Evolutionary conservation across 1,284 basidiomycete species (phyloP).

Genomic region (Tilletia caries): DNA sequence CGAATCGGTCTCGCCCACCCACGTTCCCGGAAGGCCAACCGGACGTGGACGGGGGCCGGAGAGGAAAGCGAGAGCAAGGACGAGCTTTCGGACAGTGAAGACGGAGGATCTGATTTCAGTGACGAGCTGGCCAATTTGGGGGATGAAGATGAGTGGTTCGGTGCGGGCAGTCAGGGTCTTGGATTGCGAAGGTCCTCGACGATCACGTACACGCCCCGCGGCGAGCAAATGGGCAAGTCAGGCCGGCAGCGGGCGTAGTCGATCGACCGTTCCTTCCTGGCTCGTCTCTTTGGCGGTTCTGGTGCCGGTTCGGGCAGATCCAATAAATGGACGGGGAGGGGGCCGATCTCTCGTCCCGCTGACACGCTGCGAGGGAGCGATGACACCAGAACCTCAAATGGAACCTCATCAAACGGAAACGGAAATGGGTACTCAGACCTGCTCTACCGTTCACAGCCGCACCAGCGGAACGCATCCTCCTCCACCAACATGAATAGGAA

Average conservation of each 20-base stretch:
- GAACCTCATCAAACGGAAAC: too few relatives aligned
- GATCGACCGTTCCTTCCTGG: constrained; percentile 17
- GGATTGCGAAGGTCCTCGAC: constrained; percentile 33
- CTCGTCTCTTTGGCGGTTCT: not conserved
- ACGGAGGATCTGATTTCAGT: constrained; percentile 27
- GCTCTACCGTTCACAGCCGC: not conserved
- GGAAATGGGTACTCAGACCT: not conserved
- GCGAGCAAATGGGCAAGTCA: not conserved
- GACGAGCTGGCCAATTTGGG: constrained; percentile 43
- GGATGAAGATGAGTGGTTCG: constrained; percentile 40
- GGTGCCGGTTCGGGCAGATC: too few relatives aligned
- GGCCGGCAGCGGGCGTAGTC: constrained; percentile 25
- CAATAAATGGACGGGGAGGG: not conserved
- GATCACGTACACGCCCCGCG: not conserved
- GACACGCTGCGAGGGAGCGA: too few relatives aligned
- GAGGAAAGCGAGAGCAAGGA: constrained; percentile 21
- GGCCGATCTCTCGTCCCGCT: too few relatives aligned
- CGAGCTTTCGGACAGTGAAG: not conserved
- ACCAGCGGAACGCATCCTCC: not conserved
- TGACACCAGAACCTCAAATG: too few relatives aligned
- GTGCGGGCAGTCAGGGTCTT: constrained; percentile 23
- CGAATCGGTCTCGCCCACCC: constrained; percentile 50
- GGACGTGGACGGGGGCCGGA: not conserved
- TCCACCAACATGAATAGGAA: too few relatives aligned
- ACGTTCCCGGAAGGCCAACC: constrained; percentile 23